Base-by-base conservation (phyloP, 2,329 filamentous ascomycete species). In the Rhynchosporium graminicola region DNA sequence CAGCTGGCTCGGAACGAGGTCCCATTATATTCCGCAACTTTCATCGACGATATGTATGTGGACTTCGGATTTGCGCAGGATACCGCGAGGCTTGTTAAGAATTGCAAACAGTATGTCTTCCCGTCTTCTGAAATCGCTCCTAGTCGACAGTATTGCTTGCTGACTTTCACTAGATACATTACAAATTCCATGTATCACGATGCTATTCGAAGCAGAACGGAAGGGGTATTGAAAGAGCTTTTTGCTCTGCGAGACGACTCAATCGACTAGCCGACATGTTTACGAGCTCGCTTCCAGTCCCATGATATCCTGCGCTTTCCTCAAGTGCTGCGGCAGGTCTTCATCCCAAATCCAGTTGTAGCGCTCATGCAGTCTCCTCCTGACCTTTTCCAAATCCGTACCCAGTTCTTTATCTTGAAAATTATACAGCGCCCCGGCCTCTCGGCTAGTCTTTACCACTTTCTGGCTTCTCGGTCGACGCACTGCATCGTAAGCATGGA, bases 1-100 rank as follows among this genome's bases (percentile, higher is more conserved):
- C 3, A 58, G 75, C 80, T 97, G 54, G 82, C 81, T 20, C 83
- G 82, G 70, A 97, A 97, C 71, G 81, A 87, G 63, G 91, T 97
- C 0, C 93, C 94, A 0, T 86, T 96, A 0, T 97, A 95, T 72
- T 89, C 92, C 1, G 91, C 90, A 0, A 89, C 86, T 2, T 98
- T 90, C 69, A 75, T 91, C 4, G 89, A 97, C 66, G 92, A 97
- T 73, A 95, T 97, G 90, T 97, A 96, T 71, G 93, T 98, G 36
- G 90, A 96, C 72, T 90, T 85, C 68, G 85, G 85, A 6, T 78
- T 92, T 60, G 89, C 90, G 8, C 82, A 84, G 69, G 85, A 89
- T 69, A 96, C 92, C 15, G 91, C 91, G 9, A 78, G 78, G 46
- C 83, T 87, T 71, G 90, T 97, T 73, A 88, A 85, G 73, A 87